Percentiles rank a stretch among this genome's conserved stretches.
Evolutionary conservation across 2,329 filamentous ascomycete species (phyloP).

Genomic region (Colletotrichum cordylinicola): DNA sequence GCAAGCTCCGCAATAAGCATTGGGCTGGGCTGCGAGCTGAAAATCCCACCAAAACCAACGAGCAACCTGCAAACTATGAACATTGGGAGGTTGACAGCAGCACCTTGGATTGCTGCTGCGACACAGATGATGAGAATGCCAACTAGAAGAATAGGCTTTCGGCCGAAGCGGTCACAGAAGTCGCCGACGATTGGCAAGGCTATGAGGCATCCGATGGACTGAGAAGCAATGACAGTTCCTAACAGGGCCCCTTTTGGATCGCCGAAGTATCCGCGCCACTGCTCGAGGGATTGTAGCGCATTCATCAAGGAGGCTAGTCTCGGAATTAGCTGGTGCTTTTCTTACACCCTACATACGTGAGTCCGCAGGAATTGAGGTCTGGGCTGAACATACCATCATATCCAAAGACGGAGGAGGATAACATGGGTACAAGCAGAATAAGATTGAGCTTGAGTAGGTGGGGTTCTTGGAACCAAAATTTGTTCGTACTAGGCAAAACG

Average conservation of each 20-base stretch:
- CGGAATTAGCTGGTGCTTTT: neutral
- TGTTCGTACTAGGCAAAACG: too few relatives aligned
- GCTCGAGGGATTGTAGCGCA: conserved; percentile 44
- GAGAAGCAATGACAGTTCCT: conserved; percentile 41
- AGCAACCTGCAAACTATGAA: conserved; percentile 37
- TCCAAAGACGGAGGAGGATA: neutral
- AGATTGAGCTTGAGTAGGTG: neutral
- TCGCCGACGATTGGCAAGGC: conserved; percentile 38
- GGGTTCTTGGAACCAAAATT: neutral
- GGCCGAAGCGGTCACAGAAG: conserved; percentile 44
- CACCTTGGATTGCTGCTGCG: conserved; percentile 36
- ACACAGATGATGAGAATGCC: conserved; percentile 37
- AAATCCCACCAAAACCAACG: conserved; percentile 35
- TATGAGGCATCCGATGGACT: conserved; percentile 43
- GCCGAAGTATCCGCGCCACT: conserved; percentile 47
- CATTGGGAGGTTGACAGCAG: conserved; percentile 26
- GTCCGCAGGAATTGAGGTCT: too few relatives aligned
- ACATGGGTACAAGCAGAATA: neutral
- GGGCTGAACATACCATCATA: neutral
- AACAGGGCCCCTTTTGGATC: conserved; percentile 38
- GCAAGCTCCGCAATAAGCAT: conserved; percentile 39
- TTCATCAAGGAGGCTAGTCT: conserved; percentile 46
- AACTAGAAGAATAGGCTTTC: conserved; percentile 40
- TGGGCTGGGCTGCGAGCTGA: conserved; percentile 35
- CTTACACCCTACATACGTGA: neutral